phyloP scores from a whole-genome alignment of 345 rosid genomes.

The Psidium friedrichsthalianum region DNA sequence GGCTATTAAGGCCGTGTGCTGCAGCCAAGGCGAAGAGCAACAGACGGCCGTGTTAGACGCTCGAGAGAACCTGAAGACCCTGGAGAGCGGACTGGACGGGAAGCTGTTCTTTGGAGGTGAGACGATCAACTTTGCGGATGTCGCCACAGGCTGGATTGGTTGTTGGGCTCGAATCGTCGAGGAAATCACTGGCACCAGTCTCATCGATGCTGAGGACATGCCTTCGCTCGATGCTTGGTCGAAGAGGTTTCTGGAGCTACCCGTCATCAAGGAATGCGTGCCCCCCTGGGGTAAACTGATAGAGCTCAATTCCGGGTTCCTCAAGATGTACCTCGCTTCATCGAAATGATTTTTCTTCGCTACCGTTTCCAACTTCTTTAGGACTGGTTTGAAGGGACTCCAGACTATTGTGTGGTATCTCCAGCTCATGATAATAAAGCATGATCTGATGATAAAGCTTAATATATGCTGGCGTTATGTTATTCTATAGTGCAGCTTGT shows the following conservation, averaged over 20 bases:
- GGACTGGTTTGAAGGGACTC: background rate
- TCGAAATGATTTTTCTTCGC: background rate
- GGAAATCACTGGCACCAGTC: slow-evolving; percentile 6
- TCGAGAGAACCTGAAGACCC: slow-evolving; percentile 9
- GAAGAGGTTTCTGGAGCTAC: slow-evolving; percentile 10
- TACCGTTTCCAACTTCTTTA: background rate
- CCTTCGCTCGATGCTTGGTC: slow-evolving; percentile 13
- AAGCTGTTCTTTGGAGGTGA: slow-evolving; percentile 21
- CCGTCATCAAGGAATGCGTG: slow-evolving; percentile 8
- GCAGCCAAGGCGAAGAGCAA: slow-evolving; percentile 9
- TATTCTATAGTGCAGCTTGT: background rate
- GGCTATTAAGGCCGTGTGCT: background rate
- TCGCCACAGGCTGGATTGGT: slow-evolving; percentile 21
- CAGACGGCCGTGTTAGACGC: slow-evolving; percentile 14
- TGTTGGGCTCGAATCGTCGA: slow-evolving; percentile 11
- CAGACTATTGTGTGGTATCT: background rate
- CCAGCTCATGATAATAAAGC: background rate
- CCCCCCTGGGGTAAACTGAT: slow-evolving; percentile 14
- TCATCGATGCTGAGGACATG: slow-evolving; percentile 7
- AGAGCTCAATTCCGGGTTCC: slow-evolving; percentile 7
- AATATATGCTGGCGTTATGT: background rate
- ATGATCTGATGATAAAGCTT: background rate
- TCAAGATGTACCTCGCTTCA: background rate
- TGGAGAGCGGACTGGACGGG: slow-evolving; percentile 8
- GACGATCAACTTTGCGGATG: slow-evolving; percentile 7